Conservation (phyloP, 116 monocot genomes). For the Thalassia testudinum region DNA sequence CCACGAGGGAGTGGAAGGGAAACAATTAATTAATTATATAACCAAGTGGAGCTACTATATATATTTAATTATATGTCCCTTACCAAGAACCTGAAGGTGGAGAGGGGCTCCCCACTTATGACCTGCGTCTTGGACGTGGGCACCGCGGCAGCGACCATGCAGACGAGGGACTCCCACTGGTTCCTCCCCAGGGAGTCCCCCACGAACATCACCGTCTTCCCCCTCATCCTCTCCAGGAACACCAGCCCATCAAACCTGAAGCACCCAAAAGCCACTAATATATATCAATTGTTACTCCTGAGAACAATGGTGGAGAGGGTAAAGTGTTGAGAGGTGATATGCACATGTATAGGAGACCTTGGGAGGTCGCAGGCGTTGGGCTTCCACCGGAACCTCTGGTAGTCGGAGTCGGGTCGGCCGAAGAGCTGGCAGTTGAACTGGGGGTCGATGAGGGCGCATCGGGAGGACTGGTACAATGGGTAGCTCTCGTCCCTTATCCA, state of each 20-base stretch:
- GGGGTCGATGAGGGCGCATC: constrained; percentile 56
- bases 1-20: too few relatives aligned
- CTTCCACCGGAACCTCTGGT: constrained; percentile 66
- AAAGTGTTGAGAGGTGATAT: background rate
- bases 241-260: constrained; percentile 59
- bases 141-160: constrained; percentile 45
- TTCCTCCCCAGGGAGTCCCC: constrained; percentile 87
- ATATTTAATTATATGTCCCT: too few relatives aligned
- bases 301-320: background rate
- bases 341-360: too few relatives aligned
- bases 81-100: constrained; percentile 69
- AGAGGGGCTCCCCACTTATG: constrained; percentile 49
- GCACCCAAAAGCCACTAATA: too few relatives aligned
- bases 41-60: too few relatives aligned
- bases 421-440: constrained; percentile 86
- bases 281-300: too few relatives aligned
- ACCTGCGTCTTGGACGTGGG: constrained; percentile 28
- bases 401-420: constrained; percentile 68
- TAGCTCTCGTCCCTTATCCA: constrained; percentile 60
- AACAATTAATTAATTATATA: too few relatives aligned
- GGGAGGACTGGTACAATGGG: constrained; percentile 34
- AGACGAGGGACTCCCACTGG: constrained; percentile 87
- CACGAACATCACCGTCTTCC: constrained; percentile 83
- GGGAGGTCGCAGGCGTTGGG: constrained; percentile 68
- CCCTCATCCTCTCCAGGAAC: constrained; percentile 63